Evolutionary conservation across 2,329 filamentous ascomycete genomes (phyloP).

Genomic region (Chalaropsis thielavioides): DNA sequence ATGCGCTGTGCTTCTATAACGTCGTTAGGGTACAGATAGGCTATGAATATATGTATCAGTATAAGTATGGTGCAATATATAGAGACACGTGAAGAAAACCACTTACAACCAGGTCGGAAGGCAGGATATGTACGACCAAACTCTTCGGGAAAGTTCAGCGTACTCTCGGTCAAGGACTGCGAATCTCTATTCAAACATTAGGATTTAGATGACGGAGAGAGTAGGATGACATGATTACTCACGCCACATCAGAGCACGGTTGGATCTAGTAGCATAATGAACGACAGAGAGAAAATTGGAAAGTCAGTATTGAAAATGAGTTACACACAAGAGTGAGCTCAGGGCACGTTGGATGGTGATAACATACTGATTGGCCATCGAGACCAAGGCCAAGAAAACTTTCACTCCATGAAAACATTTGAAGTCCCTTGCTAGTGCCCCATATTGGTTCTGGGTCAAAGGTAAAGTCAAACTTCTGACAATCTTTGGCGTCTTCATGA

Average conservation of each 20-base stretch:
- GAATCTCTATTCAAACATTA: constrained; percentile 20
- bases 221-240: background rate
- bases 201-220: background rate
- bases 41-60: constrained; percentile 21
- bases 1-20: constrained; percentile 29
- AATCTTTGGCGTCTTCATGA: background rate
- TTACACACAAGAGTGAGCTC: background rate
- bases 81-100: background rate
- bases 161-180: constrained; percentile 29
- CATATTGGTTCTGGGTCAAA: constrained; percentile 21
- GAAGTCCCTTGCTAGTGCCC: constrained; percentile 17
- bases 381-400: constrained; percentile 26
- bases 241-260: background rate
- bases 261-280: background rate
- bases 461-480: constrained; percentile 24
- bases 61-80: background rate
- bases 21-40: constrained; percentile 35
- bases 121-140: constrained; percentile 36
- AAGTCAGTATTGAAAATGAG: background rate
- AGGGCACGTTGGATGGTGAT: background rate
- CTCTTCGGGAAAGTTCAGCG: constrained; percentile 29
- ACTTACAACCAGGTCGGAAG: constrained; percentile 34
- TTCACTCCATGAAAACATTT: constrained; percentile 20
- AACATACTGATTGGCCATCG: constrained; percentile 10
- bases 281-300: background rate